Percentiles rank a stretch among this genome's conserved stretches.
Conservation (phyloP, 768 basidiomycete species). For the Boletellus ananas region DNA sequence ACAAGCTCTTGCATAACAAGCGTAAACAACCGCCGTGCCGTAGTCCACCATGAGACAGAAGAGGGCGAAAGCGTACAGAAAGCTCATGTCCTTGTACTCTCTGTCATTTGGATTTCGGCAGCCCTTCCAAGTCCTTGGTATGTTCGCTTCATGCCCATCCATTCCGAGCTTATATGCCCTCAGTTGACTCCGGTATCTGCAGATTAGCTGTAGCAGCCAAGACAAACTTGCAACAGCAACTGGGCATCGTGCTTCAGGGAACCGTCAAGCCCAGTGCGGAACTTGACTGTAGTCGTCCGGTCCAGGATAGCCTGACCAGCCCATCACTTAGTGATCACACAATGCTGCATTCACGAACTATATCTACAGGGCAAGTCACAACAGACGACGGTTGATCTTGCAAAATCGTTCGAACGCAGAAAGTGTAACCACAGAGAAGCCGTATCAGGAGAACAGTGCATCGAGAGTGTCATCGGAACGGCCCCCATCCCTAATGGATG, state of each 20-base stretch:
- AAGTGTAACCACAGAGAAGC: conserved; percentile 93
- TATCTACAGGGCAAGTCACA: conserved; percentile 76
- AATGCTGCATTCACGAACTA: conserved; percentile 93
- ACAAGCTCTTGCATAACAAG: conserved; percentile 16
- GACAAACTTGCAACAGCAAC: conserved; percentile 72
- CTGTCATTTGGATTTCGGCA: conserved; percentile 87
- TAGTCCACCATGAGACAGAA: conserved; percentile 78
- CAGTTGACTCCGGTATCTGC: conserved; percentile 87
- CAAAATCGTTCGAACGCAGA: conserved; percentile 88
- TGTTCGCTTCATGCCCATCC: conserved; percentile 16
- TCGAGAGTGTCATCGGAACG: conserved; percentile 74
- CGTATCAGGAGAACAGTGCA: conserved; percentile 82
- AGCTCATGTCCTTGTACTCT: conserved; percentile 88
- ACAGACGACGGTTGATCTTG: conserved; percentile 80
- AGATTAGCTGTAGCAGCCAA: conserved; percentile 62
- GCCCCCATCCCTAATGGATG: not conserved
- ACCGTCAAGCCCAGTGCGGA: conserved; percentile 85
- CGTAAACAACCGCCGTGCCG: conserved; percentile 19
- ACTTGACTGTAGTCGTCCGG: conserved; percentile 7
- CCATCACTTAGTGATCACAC: conserved; percentile 88
- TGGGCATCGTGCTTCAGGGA: conserved; percentile 78
- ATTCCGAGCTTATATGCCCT: conserved; percentile 7
- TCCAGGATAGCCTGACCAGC: conserved; percentile 34
- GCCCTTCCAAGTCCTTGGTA: conserved; percentile 91
- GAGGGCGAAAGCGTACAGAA: conserved; percentile 90